phyloP scores from a whole-genome alignment of 1,284 basidiomycete genomes.

The Cryptococcus hybrid region DNA sequence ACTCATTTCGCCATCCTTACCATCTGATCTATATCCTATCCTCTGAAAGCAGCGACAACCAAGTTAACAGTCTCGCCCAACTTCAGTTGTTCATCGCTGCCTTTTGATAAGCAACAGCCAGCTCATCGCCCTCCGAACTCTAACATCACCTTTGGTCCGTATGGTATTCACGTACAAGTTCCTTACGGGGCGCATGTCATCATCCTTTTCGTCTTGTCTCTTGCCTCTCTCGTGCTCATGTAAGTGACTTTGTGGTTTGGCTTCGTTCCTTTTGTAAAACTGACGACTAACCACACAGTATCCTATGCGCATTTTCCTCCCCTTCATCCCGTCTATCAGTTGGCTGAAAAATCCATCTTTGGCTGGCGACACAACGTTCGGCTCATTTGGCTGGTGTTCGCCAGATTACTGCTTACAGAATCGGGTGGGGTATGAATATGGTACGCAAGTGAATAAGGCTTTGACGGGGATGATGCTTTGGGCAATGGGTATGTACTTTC shows the following conservation, averaged over 20 bases:
- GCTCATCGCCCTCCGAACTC: not conserved
- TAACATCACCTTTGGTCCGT: slow-evolving; percentile 6
- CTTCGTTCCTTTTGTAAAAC: not conserved
- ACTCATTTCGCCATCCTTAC: too few species aligned
- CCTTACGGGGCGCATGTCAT: slow-evolving; percentile 45
- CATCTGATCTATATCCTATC: too few species aligned
- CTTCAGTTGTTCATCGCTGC: too few species aligned
- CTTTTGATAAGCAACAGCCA: too few species aligned
- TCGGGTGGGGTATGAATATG: slow-evolving; percentile 39
- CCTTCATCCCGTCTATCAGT: slow-evolving; percentile 44
- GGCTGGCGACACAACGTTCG: slow-evolving; percentile 28
- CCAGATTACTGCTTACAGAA: slow-evolving; percentile 28
- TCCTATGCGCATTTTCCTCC: slow-evolving; percentile 44
- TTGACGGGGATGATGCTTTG: slow-evolving; percentile 25
- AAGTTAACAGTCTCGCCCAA: too few species aligned
- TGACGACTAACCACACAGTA: slow-evolving; percentile 18
- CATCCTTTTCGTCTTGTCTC: slow-evolving; percentile 34
- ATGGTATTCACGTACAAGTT: slow-evolving; percentile 6
- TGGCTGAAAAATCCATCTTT: slow-evolving; percentile 28
- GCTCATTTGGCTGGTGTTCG: slow-evolving; percentile 44
- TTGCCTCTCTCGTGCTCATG: slow-evolving; percentile 37
- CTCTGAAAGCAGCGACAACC: too few species aligned
- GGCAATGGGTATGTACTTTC: not conserved
- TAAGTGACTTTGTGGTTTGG: slow-evolving; percentile 16
- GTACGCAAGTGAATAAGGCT: slow-evolving; percentile 36